Percentiles rank a stretch among this genome's conserved stretches.
phyloP scores from a whole-genome alignment of 352 stramenopile genomes.

The Detonula confervacea region DNA sequence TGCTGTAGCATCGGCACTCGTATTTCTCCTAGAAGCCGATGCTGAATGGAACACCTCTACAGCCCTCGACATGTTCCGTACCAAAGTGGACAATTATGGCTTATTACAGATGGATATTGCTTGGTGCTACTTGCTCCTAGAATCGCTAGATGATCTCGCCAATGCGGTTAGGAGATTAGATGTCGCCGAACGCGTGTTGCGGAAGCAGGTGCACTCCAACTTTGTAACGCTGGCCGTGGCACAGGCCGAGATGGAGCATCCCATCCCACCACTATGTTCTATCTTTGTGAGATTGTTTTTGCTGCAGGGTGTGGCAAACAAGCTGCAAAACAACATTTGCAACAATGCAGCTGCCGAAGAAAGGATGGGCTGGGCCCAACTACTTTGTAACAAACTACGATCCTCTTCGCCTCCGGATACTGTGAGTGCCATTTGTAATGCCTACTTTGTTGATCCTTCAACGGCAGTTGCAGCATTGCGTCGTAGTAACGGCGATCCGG shows the following conservation, averaged over 20 bases:
- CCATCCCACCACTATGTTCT: conserved; percentile 31
- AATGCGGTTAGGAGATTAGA: conserved; percentile 23
- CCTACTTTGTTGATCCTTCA: conserved; percentile 18
- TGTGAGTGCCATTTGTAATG: conserved; percentile 23
- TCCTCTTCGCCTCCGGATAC: conserved; percentile 11
- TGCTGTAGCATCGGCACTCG: conserved; percentile 25
- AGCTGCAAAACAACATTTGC: conserved; percentile 9
- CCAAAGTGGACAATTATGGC: conserved; percentile 44
- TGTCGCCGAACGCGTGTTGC: conserved; percentile 29
- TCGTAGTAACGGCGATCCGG: conserved; percentile 25
- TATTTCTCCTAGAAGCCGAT: conserved; percentile 48
- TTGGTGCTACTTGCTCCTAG: conserved; percentile 35
- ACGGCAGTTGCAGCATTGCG: conserved; percentile 38
- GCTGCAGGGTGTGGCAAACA: conserved; percentile 38
- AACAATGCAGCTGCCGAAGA: conserved; percentile 5
- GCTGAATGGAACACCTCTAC: conserved; percentile 27
- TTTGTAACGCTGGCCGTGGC: conserved; percentile 44
- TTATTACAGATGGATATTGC: conserved; percentile 50
- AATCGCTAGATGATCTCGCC: conserved; percentile 22
- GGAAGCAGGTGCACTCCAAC: conserved; percentile 41
- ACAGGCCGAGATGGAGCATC: conserved; percentile 40
- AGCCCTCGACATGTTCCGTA: conserved; percentile 8
- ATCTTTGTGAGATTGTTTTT: conserved; percentile 45
- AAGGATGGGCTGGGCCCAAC: conserved; percentile 22
- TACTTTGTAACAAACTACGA: conserved; percentile 32